phyloP scores from a whole-genome alignment of 371 early-diverging fungal genomes.

The Paraphysoderma sedebokerense region DNA sequence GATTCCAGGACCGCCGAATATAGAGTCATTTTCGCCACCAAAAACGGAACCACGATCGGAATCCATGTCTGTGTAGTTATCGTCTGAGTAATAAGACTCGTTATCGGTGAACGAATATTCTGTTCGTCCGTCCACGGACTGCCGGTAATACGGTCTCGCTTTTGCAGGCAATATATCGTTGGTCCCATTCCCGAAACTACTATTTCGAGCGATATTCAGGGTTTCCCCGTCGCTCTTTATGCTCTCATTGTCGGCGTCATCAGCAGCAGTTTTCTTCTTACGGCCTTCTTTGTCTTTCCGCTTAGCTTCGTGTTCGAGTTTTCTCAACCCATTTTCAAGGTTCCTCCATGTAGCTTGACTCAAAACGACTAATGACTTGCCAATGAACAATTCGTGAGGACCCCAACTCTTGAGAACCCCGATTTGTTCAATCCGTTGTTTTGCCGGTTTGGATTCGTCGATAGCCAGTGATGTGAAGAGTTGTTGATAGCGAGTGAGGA shows the following conservation, averaged over 20 bases:
- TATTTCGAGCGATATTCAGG: too few relatives aligned
- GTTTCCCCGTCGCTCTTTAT: too few relatives aligned
- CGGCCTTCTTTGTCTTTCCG: neutral
- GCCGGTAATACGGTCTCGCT: too few relatives aligned
- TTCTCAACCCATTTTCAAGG: neutral
- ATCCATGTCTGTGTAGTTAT: neutral
- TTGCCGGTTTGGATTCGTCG: neutral
- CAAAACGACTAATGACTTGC: neutral
- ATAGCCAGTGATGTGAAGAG: neutral
- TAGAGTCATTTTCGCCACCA: neutral
- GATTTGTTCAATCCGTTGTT: neutral
- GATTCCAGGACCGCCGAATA: neutral
- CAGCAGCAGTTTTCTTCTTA: neutral
- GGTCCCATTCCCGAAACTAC: too few relatives aligned
- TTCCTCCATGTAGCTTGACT: neutral
- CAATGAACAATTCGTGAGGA: neutral
- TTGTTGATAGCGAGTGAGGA: neutral
- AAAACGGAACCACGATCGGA: neutral
- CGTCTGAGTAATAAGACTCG: neutral
- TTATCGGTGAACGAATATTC: neutral
- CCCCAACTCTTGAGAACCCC: too few relatives aligned
- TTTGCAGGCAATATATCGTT: too few relatives aligned
- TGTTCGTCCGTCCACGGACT: neutral
- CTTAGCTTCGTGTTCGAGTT: neutral
- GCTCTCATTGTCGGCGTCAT: neutral